Percentiles rank a stretch among this genome's conserved stretches.
These are phyloP conservation scores for Brassica balearica DNA, from an alignment of 441 rosid species.

Conservation along the genomic window DNA sequence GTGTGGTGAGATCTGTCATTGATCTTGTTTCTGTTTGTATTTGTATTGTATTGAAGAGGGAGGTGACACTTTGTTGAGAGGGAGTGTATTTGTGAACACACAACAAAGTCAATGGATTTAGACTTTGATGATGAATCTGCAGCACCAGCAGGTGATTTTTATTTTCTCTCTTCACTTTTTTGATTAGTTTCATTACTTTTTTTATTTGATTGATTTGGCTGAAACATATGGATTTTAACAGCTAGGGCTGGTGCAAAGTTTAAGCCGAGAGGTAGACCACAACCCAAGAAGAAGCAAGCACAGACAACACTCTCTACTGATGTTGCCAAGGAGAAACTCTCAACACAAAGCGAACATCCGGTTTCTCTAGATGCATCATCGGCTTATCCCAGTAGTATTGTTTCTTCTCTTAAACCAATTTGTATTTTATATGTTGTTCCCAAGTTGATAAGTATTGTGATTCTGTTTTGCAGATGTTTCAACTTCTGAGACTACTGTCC, in stretches of 20 bases:
- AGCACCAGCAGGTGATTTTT: conserved; percentile 33
- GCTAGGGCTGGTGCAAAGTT: conserved; percentile 60
- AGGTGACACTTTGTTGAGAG: conserved; percentile 20
- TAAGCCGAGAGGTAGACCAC: conserved; percentile 63
- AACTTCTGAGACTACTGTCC: conserved; percentile 27
- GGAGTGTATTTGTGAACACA: neutral
- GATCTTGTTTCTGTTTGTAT: neutral
- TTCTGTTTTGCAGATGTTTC: conserved; percentile 19
- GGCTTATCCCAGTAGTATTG: conserved; percentile 22
- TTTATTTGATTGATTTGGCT: conserved; percentile 20
- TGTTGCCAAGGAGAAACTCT: conserved; percentile 30
- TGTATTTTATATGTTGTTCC: conserved; percentile 2
- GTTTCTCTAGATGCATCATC: conserved; percentile 14
- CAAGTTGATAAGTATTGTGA: neutral
- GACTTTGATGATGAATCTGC: conserved; percentile 42
- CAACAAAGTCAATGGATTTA: conserved; percentile 30
- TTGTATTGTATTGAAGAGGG: conserved; percentile 10
- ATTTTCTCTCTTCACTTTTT: neutral
- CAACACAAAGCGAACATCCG: conserved; percentile 1
- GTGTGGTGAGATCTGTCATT: conserved; percentile 20
- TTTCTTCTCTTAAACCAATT: conserved; percentile 19
- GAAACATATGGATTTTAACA: conserved; percentile 25
- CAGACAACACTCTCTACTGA: conserved; percentile 23
- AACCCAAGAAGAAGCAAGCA: conserved; percentile 44
- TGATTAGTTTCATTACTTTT: conserved; percentile 2